These are phyloP conservation scores for Naganishia sp. DNA, from an alignment of 1,284 basidiomycete genomes.

Conservation along the genomic window DNA sequence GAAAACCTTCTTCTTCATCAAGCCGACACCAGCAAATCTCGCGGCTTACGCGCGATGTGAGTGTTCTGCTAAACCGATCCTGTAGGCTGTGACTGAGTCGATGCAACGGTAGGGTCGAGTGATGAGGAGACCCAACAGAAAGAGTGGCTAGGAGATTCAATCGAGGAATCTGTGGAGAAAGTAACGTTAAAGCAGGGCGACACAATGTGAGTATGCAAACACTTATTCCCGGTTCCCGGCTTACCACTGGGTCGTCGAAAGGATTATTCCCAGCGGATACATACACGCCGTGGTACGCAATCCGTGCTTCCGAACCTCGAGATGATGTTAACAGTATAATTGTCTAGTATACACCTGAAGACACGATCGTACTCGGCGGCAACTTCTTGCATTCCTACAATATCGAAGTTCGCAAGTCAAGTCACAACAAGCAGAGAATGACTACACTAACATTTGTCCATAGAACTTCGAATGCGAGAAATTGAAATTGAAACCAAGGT, in stretches of 20 bases:
- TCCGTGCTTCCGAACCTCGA: neutral
- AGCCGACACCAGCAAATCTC: slow-evolving; percentile 82
- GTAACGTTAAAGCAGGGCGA: slow-evolving; percentile 80
- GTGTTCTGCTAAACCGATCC: slow-evolving; percentile 5
- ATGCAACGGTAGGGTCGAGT: slow-evolving; percentile 62
- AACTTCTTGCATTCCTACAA: slow-evolving; percentile 89
- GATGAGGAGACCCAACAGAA: slow-evolving; percentile 76
- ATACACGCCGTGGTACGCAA: slow-evolving; percentile 86
- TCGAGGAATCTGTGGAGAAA: slow-evolving; percentile 75
- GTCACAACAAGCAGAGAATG: slow-evolving; percentile 11
- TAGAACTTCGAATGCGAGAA: slow-evolving; percentile 81
- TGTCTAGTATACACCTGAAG: slow-evolving; percentile 76
- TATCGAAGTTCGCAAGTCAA: slow-evolving; percentile 47
- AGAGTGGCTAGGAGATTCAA: slow-evolving; percentile 81
- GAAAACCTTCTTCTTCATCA: slow-evolving; percentile 94
- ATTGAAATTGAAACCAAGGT: slow-evolving; percentile 93
- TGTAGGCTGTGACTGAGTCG: slow-evolving; percentile 3
- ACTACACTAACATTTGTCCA: slow-evolving; percentile 35
- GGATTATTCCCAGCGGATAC: slow-evolving; percentile 92
- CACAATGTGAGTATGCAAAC: slow-evolving; percentile 65
- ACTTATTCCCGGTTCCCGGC: too few relatives aligned
- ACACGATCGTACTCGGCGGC: slow-evolving; percentile 93
- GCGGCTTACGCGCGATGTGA: slow-evolving; percentile 62
- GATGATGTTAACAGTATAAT: neutral
- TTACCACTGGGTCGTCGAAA: slow-evolving; percentile 30